A percentile compares a stretch with the other conserved stretches of the same genome.
phyloP scores from a whole-genome alignment of 192 early-diverging fungal genomes.

The Coemansia aciculifera region DNA sequence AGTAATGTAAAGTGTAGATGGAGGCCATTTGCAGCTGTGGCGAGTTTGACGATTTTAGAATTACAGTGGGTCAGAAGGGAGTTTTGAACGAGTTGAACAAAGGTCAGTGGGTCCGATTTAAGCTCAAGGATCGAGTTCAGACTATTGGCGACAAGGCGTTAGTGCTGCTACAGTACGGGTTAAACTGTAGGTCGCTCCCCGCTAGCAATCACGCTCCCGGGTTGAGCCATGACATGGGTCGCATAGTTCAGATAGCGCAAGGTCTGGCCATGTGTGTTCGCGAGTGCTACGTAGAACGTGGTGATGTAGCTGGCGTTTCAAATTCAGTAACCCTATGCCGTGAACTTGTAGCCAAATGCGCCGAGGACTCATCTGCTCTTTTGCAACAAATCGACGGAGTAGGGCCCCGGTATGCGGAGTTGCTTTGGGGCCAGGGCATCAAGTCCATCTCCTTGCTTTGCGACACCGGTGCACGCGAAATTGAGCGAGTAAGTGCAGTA shows the following conservation, averaged over 20 bases:
- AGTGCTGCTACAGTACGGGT: slow-evolving; percentile 39
- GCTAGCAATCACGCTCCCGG: slow-evolving; percentile 24
- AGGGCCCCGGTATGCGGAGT: slow-evolving; percentile 55
- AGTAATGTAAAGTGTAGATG: slow-evolving; percentile 24
- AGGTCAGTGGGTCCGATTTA: slow-evolving; percentile 11
- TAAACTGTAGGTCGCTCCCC: slow-evolving; percentile 25
- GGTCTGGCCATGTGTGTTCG: slow-evolving; percentile 32
- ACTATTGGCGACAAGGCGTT: slow-evolving; percentile 30
- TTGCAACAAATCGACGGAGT: slow-evolving; percentile 63
- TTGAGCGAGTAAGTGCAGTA: slow-evolving; percentile 50
- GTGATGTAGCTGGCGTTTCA: slow-evolving; percentile 13
- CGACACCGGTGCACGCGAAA: slow-evolving; percentile 38
- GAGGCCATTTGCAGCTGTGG: slow-evolving; percentile 19
- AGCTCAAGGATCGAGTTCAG: slow-evolving; percentile 11
- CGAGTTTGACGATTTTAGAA: slow-evolving; percentile 25
- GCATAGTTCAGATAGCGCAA: slow-evolving; percentile 19
- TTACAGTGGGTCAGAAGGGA: slow-evolving; percentile 41
- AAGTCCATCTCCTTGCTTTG: slow-evolving; percentile 47
- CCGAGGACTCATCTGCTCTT: slow-evolving; percentile 51
- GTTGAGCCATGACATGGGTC: slow-evolving; percentile 30
- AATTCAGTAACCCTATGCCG: slow-evolving; percentile 26
- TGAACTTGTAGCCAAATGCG: slow-evolving; percentile 47
- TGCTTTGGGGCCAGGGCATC: slow-evolving; percentile 53
- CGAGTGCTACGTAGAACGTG: slow-evolving; percentile 17
- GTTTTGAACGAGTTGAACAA: slow-evolving; percentile 42